phyloP scores from a whole-genome alignment of 2,329 filamentous ascomycete species.

The Madurella mycetomatis region DNA sequence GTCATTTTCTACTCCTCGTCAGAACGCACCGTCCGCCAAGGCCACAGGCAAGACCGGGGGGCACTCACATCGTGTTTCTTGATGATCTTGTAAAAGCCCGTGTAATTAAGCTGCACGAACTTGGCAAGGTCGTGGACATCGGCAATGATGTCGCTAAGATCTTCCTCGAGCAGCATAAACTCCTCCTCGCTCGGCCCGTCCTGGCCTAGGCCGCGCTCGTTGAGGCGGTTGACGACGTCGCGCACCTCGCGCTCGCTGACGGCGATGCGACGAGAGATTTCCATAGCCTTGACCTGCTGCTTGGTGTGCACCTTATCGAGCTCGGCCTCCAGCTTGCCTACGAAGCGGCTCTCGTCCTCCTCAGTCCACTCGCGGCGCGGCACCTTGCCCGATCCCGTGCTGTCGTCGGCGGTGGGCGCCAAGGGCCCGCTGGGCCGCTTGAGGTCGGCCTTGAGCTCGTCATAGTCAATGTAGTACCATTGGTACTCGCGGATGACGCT shows the following conservation, averaged over 20 bases:
- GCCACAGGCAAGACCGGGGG: background rate
- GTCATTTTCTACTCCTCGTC: conserved; percentile 73
- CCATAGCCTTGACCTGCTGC: conserved; percentile 93
- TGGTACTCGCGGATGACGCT: conserved; percentile 96
- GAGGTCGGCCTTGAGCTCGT: conserved; percentile 82
- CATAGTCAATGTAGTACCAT: conserved; percentile 98
- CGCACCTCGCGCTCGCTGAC: conserved; percentile 84
- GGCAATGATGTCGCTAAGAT: conserved; percentile 95
- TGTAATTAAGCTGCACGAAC: conserved; percentile 98
- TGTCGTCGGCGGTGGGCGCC: conserved; percentile 26
- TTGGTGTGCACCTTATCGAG: conserved; percentile 97
- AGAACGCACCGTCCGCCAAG: background rate
- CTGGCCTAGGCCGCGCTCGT: conserved; percentile 54
- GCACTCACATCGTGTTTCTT: conserved; percentile 91
- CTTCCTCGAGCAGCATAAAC: conserved; percentile 88
- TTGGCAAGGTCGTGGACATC: conserved; percentile 98
- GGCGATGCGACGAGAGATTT: conserved; percentile 87
- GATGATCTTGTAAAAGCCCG: conserved; percentile 99
- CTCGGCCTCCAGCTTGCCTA: conserved; percentile 80
- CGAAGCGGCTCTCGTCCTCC: conserved; percentile 86
- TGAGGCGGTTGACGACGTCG: conserved; percentile 74
- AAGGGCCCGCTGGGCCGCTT: conserved; percentile 62
- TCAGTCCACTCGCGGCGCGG: conserved; percentile 72
- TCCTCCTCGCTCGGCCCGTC: conserved; percentile 77
- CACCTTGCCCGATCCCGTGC: conserved; percentile 39